Evolutionary conservation across 768 basidiomycete genomes (phyloP), one percentile per base, ranked within the genome.

Genomic region (Agrocybe pediades): DNA sequence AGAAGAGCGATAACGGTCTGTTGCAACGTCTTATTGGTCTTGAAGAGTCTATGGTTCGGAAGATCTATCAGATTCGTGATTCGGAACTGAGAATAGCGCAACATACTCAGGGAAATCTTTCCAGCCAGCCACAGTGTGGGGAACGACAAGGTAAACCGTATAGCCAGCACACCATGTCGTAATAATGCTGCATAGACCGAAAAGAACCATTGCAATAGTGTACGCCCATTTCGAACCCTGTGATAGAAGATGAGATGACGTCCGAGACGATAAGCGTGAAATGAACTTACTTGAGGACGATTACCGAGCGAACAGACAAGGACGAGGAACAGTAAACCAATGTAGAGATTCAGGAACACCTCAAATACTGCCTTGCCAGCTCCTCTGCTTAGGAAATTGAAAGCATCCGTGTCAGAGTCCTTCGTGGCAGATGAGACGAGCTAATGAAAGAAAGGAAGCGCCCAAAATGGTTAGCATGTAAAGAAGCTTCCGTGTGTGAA

Each of bases 241-340:
- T 21, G 41, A 36, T 17, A 43, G 51, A 44, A 47, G 56, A 46
- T 49, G 24, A 60, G 25, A 45, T 29, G 33, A 46, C 49, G 45
- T 5, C 42, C 17, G 24, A 53, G 45, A 26, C 7, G 41, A 51
- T 16, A 47, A 20, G 20, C 43, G 6, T 39, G 58, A 29, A 51
- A 16, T 7, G 39, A 40, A 57, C 55, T 53, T 49, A 74, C 76
- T 61, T 88, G 90, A 45, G 93, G 93, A 46, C 94, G 86, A 71
- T 96, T 96, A 39, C 94, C 94, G 50, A 95, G 85, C 27, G 93
- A 94, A 74, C 91, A 92, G 47, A 93, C 88, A 46, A 86, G 76
- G 58, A 88, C 80, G 49, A 94, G 82, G 70, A 91, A 94, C 60
- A 96, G 75, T 43, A 95, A 77, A 39, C 82, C 88, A 57, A 96